Conservation (phyloP, 441 rosid genomes). For the Gossypium schwendimanii region DNA sequence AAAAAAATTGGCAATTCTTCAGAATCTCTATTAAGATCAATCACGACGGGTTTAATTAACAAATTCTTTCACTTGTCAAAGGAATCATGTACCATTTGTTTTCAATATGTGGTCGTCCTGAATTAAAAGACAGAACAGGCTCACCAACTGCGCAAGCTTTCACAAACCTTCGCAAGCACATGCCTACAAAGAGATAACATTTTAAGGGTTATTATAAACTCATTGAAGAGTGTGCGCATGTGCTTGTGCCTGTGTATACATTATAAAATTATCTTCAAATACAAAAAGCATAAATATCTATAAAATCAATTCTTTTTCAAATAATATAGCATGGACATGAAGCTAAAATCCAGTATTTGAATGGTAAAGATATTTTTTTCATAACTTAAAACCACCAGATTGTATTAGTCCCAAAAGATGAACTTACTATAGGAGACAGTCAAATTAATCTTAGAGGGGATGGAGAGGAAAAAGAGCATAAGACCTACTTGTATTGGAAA, state of each 20-base stretch:
- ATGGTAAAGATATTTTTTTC: not conserved
- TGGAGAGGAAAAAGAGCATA: not conserved
- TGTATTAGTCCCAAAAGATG: not conserved
- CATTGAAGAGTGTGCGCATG: constrained; percentile 7
- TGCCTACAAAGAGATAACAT: constrained; percentile 38
- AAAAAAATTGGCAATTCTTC: not conserved
- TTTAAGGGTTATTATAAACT: constrained; percentile 2
- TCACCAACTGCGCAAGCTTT: constrained; percentile 54
- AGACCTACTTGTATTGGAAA: not conserved
- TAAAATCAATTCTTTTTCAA: not conserved
- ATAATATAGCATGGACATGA: not conserved
- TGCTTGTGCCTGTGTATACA: not conserved
- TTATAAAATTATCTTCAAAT: not conserved
- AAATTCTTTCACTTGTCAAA: not conserved
- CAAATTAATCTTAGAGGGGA: not conserved
- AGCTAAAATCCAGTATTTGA: not conserved
- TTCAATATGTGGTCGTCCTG: constrained; percentile 60
- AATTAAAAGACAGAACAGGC: constrained; percentile 52
- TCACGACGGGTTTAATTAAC: not conserved
- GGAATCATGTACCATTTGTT: constrained; percentile 56
- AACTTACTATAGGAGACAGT: not conserved
- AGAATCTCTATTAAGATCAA: not conserved
- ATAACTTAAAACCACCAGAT: not conserved
- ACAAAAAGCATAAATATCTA: not conserved
- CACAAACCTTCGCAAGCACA: constrained; percentile 65